Evolutionary conservation across 805 yeast genomes (phyloP).

Genomic region (Torulaspora microellipsoides): DNA sequence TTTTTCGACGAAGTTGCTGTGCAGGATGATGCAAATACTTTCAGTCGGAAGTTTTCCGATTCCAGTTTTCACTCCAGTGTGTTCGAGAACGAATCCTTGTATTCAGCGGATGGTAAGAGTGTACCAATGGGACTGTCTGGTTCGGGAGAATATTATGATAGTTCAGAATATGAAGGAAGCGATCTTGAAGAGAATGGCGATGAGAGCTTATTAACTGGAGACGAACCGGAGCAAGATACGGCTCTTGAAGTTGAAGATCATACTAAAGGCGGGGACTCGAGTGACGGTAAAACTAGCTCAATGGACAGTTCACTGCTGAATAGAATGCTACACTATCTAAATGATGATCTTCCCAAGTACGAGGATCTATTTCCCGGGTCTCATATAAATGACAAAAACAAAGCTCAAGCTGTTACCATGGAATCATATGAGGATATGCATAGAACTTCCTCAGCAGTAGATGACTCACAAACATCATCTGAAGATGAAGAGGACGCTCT

Average conservation of each 20-base stretch:
- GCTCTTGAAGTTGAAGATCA: conserved; percentile 1
- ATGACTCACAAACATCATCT: conserved; percentile 28
- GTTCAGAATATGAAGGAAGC: conserved; percentile 29
- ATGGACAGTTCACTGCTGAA: conserved; percentile 34
- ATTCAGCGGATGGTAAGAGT: conserved; percentile 30
- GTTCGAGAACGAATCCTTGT: conserved; percentile 29
- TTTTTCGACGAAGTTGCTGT: conserved; percentile 23
- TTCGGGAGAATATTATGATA: conserved; percentile 15
- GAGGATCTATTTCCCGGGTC: conserved; percentile 64
- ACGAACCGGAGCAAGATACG: conserved; percentile 16
- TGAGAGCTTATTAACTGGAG: conserved; percentile 20
- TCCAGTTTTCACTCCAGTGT: conserved; percentile 28
- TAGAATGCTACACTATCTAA: conserved; percentile 36
- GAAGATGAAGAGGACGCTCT: conserved; percentile 34
- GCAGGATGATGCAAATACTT: conserved; percentile 9
- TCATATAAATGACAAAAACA: conserved; percentile 30
- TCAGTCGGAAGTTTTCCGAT: conserved; percentile 22
- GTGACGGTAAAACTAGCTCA: conserved; percentile 5
- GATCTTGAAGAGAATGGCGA: conserved; percentile 28
- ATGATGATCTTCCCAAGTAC: conserved; percentile 60
- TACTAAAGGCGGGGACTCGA: not conserved
- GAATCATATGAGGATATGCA: conserved; percentile 5
- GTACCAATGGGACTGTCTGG: conserved; percentile 30
- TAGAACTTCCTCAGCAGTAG: conserved; percentile 7
- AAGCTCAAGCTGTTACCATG: conserved; percentile 1